Evolutionary conservation across 257 asterid species (phyloP), one percentile per base, ranked within the genome.

Genomic region (Datura wrightii): DNA sequence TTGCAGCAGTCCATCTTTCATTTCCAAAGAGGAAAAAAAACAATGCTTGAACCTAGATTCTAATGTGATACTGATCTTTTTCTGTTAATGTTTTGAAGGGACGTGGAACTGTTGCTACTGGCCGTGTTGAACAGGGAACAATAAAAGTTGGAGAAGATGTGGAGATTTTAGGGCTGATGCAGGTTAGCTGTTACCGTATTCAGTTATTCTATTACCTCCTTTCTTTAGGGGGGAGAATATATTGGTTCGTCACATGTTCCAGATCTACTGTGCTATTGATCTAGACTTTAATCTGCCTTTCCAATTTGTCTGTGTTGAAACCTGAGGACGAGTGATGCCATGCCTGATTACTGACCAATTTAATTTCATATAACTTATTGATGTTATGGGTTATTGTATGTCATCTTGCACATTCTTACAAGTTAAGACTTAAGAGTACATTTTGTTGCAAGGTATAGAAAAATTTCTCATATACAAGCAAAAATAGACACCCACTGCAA

Each of bases 21-120:
- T 52, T 78, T 76, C 46, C 63, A 6, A 50, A 34, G 6, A 6
- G 50, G 48, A 31, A 8, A 24, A 50, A 78, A 13, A 55, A n/a
- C 44, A 11, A 59, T 80, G 44, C 54, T 65, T 52, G 36, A 41
- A 52, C 78, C 74, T 52, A 48, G 80, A 2, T 4, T 24, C 48
- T 24, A 44, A 14, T 81, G 62, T 59, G 85, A 65, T 53, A n/a
- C 72, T 82, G 39, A 70, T 63, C n/a, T 55, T 4, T 58, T 79
- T 56, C 4, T 36, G 63, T 74, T 63, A 67, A 36, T 80, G 79
- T 85, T 88, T 69, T 59, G 48, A 83, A 97, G 99, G 99, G 99
- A 36, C 98, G 99, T 89, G 99, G 99, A 88, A 97, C 99, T 70
- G 99, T 97, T 90, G 99, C 99, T 67, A 97, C 99, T 41, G 99